These are phyloP conservation scores for Trifolium fragiferum DNA, from an alignment of 306 rosid genomes.

Conservation along the genomic window DNA sequence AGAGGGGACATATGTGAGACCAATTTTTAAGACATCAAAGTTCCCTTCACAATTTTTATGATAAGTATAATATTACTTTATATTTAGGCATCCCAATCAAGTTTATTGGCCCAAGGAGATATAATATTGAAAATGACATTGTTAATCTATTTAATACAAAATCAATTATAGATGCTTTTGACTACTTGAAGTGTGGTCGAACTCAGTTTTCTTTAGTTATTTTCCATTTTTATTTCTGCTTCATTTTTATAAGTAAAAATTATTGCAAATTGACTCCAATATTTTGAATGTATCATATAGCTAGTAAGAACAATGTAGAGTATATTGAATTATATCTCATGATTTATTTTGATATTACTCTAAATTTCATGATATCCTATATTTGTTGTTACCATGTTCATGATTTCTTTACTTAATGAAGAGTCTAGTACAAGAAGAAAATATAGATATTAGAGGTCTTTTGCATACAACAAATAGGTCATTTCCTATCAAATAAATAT, in stretches of 20 bases:
- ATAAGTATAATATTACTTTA: too few species aligned
- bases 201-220: too few species aligned
- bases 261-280: background rate
- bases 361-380: background rate
- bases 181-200: too few species aligned
- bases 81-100: background rate
- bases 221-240: background rate
- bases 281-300: background rate
- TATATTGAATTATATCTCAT: background rate
- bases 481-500: background rate
- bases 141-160: too few species aligned
- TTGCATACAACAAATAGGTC: background rate
- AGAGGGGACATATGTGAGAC: background rate
- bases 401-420: background rate
- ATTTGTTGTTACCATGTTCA: background rate
- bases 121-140: background rate
- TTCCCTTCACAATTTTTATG: background rate
- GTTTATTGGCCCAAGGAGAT: background rate
- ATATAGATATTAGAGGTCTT: background rate
- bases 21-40: background rate
- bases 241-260: background rate
- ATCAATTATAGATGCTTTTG: too few species aligned
- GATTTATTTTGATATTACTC: background rate
- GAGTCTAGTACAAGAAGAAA: background rate
- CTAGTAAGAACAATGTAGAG: background rate